These are phyloP conservation scores for Obelidium mucronatum DNA, from an alignment of 192 early-diverging fungal genomes.

Conservation along the genomic window DNA sequence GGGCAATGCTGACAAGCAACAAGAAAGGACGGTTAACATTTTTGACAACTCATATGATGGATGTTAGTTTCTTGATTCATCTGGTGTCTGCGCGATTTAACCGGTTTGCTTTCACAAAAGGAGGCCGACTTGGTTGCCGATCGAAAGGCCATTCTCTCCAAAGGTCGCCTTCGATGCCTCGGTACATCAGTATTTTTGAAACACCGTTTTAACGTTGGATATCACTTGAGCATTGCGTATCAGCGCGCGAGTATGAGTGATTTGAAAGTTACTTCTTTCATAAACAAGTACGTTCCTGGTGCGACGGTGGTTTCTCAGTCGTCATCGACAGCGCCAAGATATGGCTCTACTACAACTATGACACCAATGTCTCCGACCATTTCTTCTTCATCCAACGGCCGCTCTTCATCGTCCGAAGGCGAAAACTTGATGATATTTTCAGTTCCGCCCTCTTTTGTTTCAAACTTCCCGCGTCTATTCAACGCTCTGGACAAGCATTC, in stretches of 20 bases:
- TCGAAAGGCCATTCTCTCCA: slow-evolving; percentile 71
- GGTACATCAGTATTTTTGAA: slow-evolving; percentile 72
- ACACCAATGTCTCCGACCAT: too few species aligned
- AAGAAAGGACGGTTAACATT: slow-evolving; percentile 64
- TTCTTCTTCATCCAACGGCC: too few species aligned
- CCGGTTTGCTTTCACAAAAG: too few species aligned
- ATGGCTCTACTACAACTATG: too few species aligned
- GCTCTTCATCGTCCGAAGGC: too few species aligned
- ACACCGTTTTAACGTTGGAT: slow-evolving; percentile 73
- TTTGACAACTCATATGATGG: slow-evolving; percentile 37
- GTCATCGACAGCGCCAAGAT: neutral
- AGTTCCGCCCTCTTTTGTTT: slow-evolving; percentile 47
- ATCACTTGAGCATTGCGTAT: slow-evolving; percentile 50
- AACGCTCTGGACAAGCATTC: slow-evolving; percentile 55
- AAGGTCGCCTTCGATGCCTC: slow-evolving; percentile 66
- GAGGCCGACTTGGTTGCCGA: slow-evolving; percentile 70
- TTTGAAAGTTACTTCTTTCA: slow-evolving; percentile 51
- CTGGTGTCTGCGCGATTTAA: too few species aligned
- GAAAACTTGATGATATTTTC: slow-evolving; percentile 48
- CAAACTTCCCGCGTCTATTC: slow-evolving; percentile 56
- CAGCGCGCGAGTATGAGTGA: neutral
- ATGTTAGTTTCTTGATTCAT: too few species aligned
- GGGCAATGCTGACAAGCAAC: slow-evolving; percentile 59
- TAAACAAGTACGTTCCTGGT: slow-evolving; percentile 46
- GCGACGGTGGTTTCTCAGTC: neutral